Percentiles rank a stretch among this genome's conserved stretches.
Conservation (phyloP, 768 basidiomycete species). For the Naematelia encephala region DNA sequence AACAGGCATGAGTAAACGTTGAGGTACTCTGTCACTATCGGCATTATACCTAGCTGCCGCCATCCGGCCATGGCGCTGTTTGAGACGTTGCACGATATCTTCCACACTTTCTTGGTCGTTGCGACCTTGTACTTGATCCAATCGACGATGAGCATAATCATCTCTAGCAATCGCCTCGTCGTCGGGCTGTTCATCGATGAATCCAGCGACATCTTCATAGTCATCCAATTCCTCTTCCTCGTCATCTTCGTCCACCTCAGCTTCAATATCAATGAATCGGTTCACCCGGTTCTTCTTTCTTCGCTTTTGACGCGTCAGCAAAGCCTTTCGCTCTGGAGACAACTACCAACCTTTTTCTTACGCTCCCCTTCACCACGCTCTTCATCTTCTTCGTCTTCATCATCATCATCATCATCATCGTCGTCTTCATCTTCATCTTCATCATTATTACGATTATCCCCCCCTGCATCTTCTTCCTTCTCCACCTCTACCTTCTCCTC, state of each 20-base stretch:
- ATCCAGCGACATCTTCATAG: slow-evolving; percentile 51
- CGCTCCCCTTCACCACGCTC: slow-evolving; percentile 8
- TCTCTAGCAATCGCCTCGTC: slow-evolving; percentile 31
- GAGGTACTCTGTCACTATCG: slow-evolving; percentile 89
- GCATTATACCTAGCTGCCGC: slow-evolving; percentile 65
- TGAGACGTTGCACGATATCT: slow-evolving; percentile 76
- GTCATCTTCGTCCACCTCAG: slow-evolving; percentile 93
- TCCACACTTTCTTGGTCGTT: slow-evolving; percentile 71
- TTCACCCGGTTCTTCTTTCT: slow-evolving; percentile 58
- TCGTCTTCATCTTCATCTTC: slow-evolving; percentile 31
- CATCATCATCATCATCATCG: slow-evolving; percentile 15
- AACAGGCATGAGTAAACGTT: slow-evolving; percentile 90
- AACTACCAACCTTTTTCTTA: slow-evolving; percentile 25
- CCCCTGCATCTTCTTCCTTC: slow-evolving; percentile 37
- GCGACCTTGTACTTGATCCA: slow-evolving; percentile 63
- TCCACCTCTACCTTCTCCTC: slow-evolving; percentile 46
- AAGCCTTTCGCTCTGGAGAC: too few relatives aligned
- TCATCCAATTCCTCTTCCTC: slow-evolving; percentile 66
- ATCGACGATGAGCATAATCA: slow-evolving; percentile 51
- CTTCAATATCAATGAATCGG: slow-evolving; percentile 92
- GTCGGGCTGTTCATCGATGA: slow-evolving; percentile 51
- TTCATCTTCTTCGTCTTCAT: background rate
- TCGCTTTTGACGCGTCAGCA: slow-evolving; percentile 42
- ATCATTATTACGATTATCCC: slow-evolving; percentile 14
- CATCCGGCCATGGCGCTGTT: slow-evolving; percentile 67